These are phyloP conservation scores for Lecanosticta acicola DNA, from an alignment of 2,329 filamentous ascomycete species.

Conservation along the genomic window DNA sequence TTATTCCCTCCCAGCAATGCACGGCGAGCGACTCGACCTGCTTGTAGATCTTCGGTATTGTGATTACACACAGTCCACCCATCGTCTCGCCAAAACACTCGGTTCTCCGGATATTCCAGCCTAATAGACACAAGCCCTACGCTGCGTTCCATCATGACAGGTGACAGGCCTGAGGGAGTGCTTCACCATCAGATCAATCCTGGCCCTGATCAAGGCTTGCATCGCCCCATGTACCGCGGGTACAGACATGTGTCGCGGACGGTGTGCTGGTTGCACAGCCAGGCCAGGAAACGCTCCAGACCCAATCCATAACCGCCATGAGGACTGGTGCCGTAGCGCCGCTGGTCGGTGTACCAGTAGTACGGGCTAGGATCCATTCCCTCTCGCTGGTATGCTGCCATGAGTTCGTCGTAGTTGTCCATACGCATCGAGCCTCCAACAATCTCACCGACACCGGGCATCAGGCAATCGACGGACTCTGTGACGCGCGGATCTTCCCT, in stretches of 20 bases:
- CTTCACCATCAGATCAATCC: too few relatives aligned
- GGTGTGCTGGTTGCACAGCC: conserved; percentile 62
- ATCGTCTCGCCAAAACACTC: too few relatives aligned
- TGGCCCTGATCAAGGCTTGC: conserved; percentile 60
- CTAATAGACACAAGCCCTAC: too few relatives aligned
- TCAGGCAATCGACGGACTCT: conserved; percentile 78
- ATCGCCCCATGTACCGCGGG: conserved; percentile 73
- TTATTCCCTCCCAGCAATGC: too few relatives aligned
- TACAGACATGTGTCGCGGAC: conserved; percentile 68
- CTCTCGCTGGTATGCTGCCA: conserved; percentile 81
- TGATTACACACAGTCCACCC: too few relatives aligned
- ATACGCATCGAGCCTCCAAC: conserved; percentile 81
- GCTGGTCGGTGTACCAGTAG: conserved; percentile 89
- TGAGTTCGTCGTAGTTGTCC: conserved; percentile 80
- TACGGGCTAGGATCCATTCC: conserved; percentile 79
- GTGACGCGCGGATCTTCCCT: conserved; percentile 73
- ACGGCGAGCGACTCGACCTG: too few relatives aligned
- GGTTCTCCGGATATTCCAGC: too few relatives aligned
- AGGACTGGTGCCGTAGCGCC: conserved; percentile 79
- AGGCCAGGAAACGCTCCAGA: conserved; percentile 71
- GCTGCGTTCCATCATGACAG: too few relatives aligned
- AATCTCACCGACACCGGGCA: conserved; percentile 96
- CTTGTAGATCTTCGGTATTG: too few relatives aligned
- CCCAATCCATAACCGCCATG: conserved; percentile 93
- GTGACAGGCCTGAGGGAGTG: too few relatives aligned